Evolutionary conservation across 257 asterid species (phyloP).

Genomic region (Solanum ahanhuiri): DNA sequence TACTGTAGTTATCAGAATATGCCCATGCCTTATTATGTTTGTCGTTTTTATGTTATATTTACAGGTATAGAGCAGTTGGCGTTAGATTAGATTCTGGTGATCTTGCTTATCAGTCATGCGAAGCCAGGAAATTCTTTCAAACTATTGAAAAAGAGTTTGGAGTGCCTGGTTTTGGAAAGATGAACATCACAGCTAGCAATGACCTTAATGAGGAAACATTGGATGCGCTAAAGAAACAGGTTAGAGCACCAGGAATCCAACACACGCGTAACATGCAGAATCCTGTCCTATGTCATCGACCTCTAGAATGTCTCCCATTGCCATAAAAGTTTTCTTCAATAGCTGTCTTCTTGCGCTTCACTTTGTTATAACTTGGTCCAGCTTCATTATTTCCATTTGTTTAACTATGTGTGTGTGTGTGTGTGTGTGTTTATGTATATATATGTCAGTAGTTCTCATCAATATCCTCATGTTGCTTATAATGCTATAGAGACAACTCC

Average conservation of each 20-base stretch:
- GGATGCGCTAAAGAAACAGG: constrained; percentile 98
- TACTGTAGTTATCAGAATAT: neutral
- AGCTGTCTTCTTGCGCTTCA: neutral
- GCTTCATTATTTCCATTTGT: neutral
- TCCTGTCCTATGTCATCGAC: neutral
- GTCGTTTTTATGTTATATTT: constrained; percentile 3
- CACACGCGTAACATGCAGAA: neutral
- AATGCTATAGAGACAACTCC: neutral
- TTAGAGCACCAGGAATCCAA: constrained; percentile 10
- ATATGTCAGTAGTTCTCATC: neutral
- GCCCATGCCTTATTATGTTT: neutral
- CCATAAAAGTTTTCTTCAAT: neutral
- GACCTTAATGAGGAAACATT: constrained; percentile 96
- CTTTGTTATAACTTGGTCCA: neutral
- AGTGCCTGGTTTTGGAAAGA: constrained; percentile 60
- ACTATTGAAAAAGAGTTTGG: constrained; percentile 65
- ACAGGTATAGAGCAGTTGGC: constrained; percentile 82
- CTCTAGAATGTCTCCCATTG: neutral
- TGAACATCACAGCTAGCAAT: constrained; percentile 78
- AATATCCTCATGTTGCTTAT: neutral
- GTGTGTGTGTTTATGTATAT: neutral
- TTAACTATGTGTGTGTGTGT: neutral
- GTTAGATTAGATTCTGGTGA: constrained; percentile 96
- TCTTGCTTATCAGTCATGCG: constrained; percentile 86
- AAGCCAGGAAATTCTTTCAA: constrained; percentile 59